These are phyloP conservation scores for Tuber microsphaerosporum DNA, from an alignment of 495 filamentous ascomycete species.

Conservation along the genomic window DNA sequence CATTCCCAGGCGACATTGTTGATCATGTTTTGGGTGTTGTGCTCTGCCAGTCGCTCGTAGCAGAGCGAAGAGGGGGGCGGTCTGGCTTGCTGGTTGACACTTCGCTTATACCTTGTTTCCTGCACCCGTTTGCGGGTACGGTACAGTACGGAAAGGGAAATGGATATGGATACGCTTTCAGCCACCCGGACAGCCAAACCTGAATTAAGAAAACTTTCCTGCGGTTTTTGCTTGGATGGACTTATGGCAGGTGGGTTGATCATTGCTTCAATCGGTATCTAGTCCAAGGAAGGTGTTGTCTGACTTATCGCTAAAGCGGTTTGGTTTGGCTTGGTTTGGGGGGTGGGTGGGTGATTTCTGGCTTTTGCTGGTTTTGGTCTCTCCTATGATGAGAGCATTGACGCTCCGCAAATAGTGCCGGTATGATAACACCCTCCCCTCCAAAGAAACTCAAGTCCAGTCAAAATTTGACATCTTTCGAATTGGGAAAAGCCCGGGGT, in stretches of 20 bases:
- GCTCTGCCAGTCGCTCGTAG: background rate
- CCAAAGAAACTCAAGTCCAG: background rate
- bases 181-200: background rate
- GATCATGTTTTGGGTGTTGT: constrained; percentile 1
- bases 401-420: background rate
- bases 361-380: too few species aligned
- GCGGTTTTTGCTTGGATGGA: background rate
- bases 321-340: background rate
- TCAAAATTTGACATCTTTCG: background rate
- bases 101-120: background rate
- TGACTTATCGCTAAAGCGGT: background rate
- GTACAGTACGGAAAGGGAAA: background rate
- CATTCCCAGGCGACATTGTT: background rate
- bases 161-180: background rate
- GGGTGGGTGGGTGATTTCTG: background rate
- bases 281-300: too few species aligned
- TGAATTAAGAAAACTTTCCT: background rate
- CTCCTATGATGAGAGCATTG: background rate
- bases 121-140: background rate
- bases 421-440: background rate
- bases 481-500: background rate
- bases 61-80: background rate
- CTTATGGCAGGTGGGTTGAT: background rate
- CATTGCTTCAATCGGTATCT: background rate
- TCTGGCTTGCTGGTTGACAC: background rate